Percentiles rank a stretch among this genome's conserved stretches.
phyloP scores from a whole-genome alignment of 106 monocot genomes.

The Triglochin maritima region DNA sequence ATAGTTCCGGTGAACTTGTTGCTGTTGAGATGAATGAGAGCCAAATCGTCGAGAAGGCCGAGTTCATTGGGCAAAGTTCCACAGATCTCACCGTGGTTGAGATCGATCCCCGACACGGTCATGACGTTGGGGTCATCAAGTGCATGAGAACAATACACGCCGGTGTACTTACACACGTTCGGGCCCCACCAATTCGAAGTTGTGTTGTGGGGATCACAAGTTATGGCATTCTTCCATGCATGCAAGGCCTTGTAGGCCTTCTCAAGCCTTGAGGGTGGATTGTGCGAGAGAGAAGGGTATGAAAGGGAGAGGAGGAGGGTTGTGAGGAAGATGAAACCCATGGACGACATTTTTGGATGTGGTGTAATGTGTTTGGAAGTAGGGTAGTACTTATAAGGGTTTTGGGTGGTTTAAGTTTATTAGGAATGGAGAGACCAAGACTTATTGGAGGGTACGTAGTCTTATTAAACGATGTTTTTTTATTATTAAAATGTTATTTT shows the following conservation, averaged over 20 bases:
- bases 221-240: constrained; percentile 35
- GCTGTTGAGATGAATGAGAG: constrained; percentile 8
- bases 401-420: too few species aligned
- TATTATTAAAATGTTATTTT: too few species aligned
- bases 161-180: constrained; percentile 43
- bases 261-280: too few species aligned
- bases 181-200: constrained; percentile 42
- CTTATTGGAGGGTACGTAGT: too few species aligned
- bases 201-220: constrained; percentile 31
- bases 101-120: constrained; percentile 35
- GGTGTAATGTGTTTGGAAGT: too few species aligned
- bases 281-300: too few species aligned
- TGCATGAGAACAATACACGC: constrained; percentile 35
- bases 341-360: too few species aligned
- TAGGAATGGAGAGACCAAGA: too few species aligned
- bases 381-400: too few species aligned
- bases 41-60: constrained; percentile 5
- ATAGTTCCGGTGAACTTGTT: constrained; percentile 16
- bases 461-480: too few species aligned
- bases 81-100: constrained; percentile 27
- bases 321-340: too few species aligned
- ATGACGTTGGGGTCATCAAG: constrained; percentile 23
- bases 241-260: constrained; percentile 41
- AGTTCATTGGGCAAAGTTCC: constrained; percentile 23
- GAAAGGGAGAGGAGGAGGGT: too few species aligned